Evolutionary conservation across 75 land plant genomes (phyloP), one percentile per base, ranked within the genome.

Genomic region (Adiantum capillusveneris): DNA sequence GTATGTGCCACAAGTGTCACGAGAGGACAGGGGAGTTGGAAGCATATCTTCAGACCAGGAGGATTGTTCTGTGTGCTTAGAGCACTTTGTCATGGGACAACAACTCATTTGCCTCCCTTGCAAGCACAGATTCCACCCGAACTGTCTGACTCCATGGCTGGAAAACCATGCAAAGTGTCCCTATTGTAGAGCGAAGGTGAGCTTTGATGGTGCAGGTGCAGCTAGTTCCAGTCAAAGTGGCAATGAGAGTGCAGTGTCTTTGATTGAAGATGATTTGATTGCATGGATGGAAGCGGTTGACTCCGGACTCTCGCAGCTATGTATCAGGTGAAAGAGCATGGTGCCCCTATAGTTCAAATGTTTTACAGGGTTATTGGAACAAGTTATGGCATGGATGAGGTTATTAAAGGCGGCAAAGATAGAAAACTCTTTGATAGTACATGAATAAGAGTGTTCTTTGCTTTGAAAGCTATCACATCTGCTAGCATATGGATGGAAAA

Each of bases 11-110:
- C 57, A 31, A n/a, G 57, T 50, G 31, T 50, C 29, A 12, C 59
- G 31, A 22, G 39, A 16, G 22, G 31, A 34, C 0, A 60, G 57
- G 29, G 48, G 39, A 68, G 50, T 49, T 28, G 58, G 28, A 18
- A 62, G 13, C 27, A 25, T 29, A 64, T 26, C 60, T 16, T 37
- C 57, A 21, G 60, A 36, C 22, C 73, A 74, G 58, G 50, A 57
- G 27, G 93, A 84, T 14, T 88, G 88, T 50, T 75, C 76, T 42
- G 81, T 88, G 56, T 88, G 93, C 58, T 61, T 88, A 20, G 93
- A 88, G 53, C 73, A 67, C 44, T 84, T 81, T 56, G 30, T 25
- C 11, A 59, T 62, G 0, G 93, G 81, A 28, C 80, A 80, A 48
- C 59, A 44, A 37, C 69, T 88, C 36, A 58, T 79, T 19, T 34